phyloP scores from a whole-genome alignment of 116 monocot species.

The Trichopus zeylanicus region DNA sequence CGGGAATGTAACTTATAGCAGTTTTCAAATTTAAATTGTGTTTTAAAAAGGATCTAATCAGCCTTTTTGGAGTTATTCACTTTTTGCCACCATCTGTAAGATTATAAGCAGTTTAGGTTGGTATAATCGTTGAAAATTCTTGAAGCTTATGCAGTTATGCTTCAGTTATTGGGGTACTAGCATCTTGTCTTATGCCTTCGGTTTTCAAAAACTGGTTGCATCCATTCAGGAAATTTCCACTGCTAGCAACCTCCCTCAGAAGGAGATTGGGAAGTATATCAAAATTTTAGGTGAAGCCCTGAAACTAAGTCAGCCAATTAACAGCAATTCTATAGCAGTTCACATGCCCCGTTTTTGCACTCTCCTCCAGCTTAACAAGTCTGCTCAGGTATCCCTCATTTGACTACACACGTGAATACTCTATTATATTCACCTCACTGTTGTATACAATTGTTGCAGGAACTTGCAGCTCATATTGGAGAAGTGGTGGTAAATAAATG shows the following conservation, averaged over 20 bases:
- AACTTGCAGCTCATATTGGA: slow-evolving; percentile 95
- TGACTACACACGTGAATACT: background rate
- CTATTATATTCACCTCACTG: background rate
- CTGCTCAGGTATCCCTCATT: slow-evolving; percentile 65
- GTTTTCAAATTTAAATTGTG: too few species aligned
- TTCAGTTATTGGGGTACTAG: too few species aligned
- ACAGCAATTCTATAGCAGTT: slow-evolving; percentile 97
- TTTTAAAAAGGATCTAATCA: too few species aligned
- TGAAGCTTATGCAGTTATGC: too few species aligned
- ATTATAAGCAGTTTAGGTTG: too few species aligned
- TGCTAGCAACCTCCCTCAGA: slow-evolving; percentile 93
- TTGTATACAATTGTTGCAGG: slow-evolving; percentile 28
- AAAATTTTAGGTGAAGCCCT: slow-evolving; percentile 97
- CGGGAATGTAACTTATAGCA: too few species aligned
- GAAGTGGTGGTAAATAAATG: slow-evolving; percentile 98
- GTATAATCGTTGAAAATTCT: too few species aligned
- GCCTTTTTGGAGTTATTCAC: too few species aligned
- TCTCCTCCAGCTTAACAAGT: slow-evolving; percentile 96
- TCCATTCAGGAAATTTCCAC: slow-evolving; percentile 75
- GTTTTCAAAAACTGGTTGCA: too few species aligned
- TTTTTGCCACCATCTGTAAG: too few species aligned
- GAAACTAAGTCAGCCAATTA: slow-evolving; percentile 92
- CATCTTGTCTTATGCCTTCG: too few species aligned
- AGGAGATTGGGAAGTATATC: slow-evolving; percentile 98
- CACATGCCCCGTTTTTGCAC: slow-evolving; percentile 98